Base-by-base conservation (phyloP, 805 yeast species). In the Teunomyces lycoperdinae region DNA sequence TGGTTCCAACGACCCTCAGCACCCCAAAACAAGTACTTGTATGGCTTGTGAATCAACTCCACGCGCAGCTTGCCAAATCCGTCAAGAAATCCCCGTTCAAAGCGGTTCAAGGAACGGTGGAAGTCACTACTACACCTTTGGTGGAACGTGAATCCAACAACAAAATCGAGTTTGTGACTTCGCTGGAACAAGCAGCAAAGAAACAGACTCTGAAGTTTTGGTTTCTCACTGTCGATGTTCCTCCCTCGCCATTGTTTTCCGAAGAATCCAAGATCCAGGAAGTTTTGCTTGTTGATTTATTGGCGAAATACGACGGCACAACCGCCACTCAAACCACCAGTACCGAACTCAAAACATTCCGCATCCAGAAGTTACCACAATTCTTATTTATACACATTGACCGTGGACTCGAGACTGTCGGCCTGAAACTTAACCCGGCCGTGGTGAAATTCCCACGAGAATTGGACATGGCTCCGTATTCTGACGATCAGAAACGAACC, bases 211-310 rank as follows among this genome's bases (percentile, higher is more conserved):
- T 24, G 5, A 62, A 58, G 41, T 85, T 81, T 55, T 76, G 85
- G 79, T 55, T 77, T 13, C 56, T 88, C 9, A 65, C 84, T 0
- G 60, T 88, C n/a, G 81, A 78, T 43, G 61, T 85, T 14, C 92
- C 94, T 0, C 69, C 78, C 0, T 62, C 62, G 8, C 81, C 90
- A 0, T 54, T 83, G 8, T 81, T 84, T 58, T 30, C 50, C 5
- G 48, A 45, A 11, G 49, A 41, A n/a, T 35, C 39, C n/a, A 74
- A 74, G 51, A 80, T 77, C 52, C 83, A 85, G 2, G 88, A 85
- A 56, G 70, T 78, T 1, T 58, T 71, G 0, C 49, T 85, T 6
- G 50, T 58, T 1, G 59, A 65, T 4, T 59, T 87, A n/a, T 54
- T 88, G 29, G 50, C 58, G 9, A 76, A 73, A 48, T 77, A 71